Conservation (phyloP, 2,329 filamentous ascomycete genomes). For the Aspergillus sp. region DNA sequence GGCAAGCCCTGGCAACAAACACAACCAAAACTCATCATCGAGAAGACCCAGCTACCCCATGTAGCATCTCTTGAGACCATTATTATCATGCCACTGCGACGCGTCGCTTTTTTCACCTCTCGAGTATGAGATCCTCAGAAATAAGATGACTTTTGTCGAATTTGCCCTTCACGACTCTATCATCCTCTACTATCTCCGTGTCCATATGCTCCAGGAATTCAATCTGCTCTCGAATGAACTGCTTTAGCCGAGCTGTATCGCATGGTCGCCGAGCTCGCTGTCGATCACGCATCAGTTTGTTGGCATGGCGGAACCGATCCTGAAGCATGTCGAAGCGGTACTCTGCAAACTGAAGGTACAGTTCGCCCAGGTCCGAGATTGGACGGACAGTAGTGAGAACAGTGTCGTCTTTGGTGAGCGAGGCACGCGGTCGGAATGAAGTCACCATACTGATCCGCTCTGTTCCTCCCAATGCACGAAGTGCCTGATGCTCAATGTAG, state of each 20-base stretch:
- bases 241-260: slow-evolving; percentile 17
- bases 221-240: slow-evolving; percentile 19
- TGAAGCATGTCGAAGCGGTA: slow-evolving; percentile 68
- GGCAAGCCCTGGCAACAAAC: background rate
- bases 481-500: slow-evolving; percentile 68
- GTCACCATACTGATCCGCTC: slow-evolving; percentile 71
- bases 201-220: slow-evolving; percentile 29
- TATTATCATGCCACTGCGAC: slow-evolving; percentile 21
- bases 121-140: slow-evolving; percentile 40
- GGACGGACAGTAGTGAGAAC: slow-evolving; percentile 63
- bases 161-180: slow-evolving; percentile 42
- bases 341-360: slow-evolving; percentile 65
- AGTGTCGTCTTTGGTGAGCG: slow-evolving; percentile 62
- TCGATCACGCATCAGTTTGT: slow-evolving; percentile 33
- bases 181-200: slow-evolving; percentile 27
- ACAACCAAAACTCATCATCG: background rate
- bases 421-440: slow-evolving; percentile 64
- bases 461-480: slow-evolving; percentile 60
- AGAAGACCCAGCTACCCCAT: background rate
- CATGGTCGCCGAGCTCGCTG: slow-evolving; percentile 39
- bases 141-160: slow-evolving; percentile 42
- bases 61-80: background rate
- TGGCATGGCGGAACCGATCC: slow-evolving; percentile 52
- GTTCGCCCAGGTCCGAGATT: slow-evolving; percentile 60
- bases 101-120: slow-evolving; percentile 31